A percentile compares a stretch with the other conserved stretches of the same genome.
phyloP scores from a whole-genome alignment of 208 protist genomes.

The Dictyostelium gargantuum region DNA sequence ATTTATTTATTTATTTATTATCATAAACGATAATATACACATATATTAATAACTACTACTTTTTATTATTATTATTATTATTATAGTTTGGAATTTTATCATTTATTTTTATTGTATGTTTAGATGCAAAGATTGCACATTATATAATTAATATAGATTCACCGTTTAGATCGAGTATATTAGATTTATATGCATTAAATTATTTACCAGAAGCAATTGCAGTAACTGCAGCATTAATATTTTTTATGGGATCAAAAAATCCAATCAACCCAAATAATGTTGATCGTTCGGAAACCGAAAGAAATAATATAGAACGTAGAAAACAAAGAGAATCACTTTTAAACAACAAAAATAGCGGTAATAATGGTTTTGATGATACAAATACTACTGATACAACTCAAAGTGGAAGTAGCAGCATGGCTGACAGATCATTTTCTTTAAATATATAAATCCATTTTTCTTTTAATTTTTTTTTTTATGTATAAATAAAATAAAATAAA shows the following conservation, averaged over 20 bases:
- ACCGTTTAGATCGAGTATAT: not conserved
- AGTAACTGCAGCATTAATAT: constrained; percentile 1
- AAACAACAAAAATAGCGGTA: not conserved
- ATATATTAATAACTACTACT: too few relatives aligned
- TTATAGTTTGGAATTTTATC: not conserved
- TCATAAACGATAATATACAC: too few relatives aligned
- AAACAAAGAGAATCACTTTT: not conserved
- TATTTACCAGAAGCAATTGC: constrained; percentile 56
- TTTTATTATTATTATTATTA: not conserved
- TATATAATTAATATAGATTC: constrained; percentile 36
- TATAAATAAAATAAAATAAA: too few relatives aligned
- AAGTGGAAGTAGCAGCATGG: not conserved
- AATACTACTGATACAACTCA: not conserved
- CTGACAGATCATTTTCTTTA: not conserved
- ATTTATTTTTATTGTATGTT: constrained; percentile 60
- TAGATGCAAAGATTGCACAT: constrained; percentile 52
- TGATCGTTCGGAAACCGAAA: not conserved
- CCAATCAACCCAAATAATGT: not conserved
- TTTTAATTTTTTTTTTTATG: too few relatives aligned
- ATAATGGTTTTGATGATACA: not conserved
- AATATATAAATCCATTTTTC: constrained; percentile 9
- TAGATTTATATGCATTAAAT: constrained; percentile 62
- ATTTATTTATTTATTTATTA: not conserved
- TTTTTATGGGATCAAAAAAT: constrained; percentile 10
- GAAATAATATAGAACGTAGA: constrained; percentile 38